Percentiles rank a stretch among this genome's conserved stretches.
phyloP scores from a whole-genome alignment of 1,139 yeast species.

The Hemisphaericaspora xylanilytica region DNA sequence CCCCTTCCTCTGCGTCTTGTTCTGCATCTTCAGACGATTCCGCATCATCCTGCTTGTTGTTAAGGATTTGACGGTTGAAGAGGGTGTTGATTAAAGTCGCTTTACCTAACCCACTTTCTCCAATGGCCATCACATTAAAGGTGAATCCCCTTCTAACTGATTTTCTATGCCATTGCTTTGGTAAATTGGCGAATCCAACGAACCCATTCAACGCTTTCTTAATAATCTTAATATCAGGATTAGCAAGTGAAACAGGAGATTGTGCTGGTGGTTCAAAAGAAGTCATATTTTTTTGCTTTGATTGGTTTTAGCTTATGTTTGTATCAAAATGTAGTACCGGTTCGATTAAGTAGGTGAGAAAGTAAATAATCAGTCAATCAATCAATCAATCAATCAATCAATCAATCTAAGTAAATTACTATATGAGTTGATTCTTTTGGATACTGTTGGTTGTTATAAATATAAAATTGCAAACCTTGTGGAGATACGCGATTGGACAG shows the following conservation, averaged over 20 bases:
- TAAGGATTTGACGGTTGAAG: slow-evolving; percentile 73
- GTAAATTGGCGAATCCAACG: slow-evolving; percentile 97
- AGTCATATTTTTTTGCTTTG: slow-evolving; percentile 1
- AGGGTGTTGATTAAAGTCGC: slow-evolving; percentile 88
- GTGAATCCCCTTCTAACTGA: slow-evolving; percentile 92
- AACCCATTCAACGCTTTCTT: slow-evolving; percentile 85
- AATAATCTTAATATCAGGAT: slow-evolving; percentile 54
- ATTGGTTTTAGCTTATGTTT: background rate
- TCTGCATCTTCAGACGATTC: slow-evolving; percentile 15
- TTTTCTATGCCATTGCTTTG: slow-evolving; percentile 98
- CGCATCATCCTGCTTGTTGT: slow-evolving; percentile 15
- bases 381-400: too few relatives aligned
- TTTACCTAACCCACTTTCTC: slow-evolving; percentile 92
- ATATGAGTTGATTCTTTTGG: too few relatives aligned
- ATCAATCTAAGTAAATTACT: too few relatives aligned
- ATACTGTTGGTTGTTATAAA: too few relatives aligned
- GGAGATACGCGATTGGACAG: too few relatives aligned
- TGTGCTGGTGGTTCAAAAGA: slow-evolving; percentile 6
- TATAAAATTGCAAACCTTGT: too few relatives aligned
- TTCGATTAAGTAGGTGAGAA: too few relatives aligned
- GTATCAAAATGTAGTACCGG: too few relatives aligned
- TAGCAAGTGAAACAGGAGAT: slow-evolving; percentile 11
- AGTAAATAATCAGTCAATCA: too few relatives aligned
- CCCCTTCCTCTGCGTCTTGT: slow-evolving; percentile 22
- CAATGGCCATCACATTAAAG: slow-evolving; percentile 85